A percentile compares a stretch with the other conserved stretches of the same genome.
Evolutionary conservation across 1,139 yeast species (phyloP).

Genomic region (Kluyveromyces sp.): DNA sequence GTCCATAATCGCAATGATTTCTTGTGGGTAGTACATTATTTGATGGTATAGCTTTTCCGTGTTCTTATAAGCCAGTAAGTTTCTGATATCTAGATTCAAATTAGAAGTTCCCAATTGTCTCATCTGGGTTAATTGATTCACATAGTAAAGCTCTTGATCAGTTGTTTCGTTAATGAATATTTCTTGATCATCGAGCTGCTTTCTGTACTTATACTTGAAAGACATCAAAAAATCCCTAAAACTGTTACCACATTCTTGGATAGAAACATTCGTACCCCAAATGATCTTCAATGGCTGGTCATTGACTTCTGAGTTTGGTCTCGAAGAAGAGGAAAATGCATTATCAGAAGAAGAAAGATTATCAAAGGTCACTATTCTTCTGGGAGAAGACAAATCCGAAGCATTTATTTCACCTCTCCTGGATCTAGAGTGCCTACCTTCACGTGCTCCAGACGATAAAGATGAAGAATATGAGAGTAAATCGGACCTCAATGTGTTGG

Average conservation of each 20-base stretch:
- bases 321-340: conserved; percentile 21
- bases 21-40: conserved; percentile 88
- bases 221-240: conserved; percentile 80
- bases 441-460: conserved; percentile 26
- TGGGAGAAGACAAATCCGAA: conserved; percentile 46
- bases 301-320: conserved; percentile 34
- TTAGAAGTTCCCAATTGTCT: conserved; percentile 72
- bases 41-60: conserved; percentile 79
- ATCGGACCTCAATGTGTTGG: conserved; percentile 28
- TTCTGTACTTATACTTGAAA: conserved; percentile 73
- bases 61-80: conserved; percentile 66
- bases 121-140: conserved; percentile 66
- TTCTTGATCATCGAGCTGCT: conserved; percentile 44
- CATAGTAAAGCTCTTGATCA: conserved; percentile 70
- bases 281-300: conserved; percentile 76
- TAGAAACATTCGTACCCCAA: conserved; percentile 98
- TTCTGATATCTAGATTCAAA: conserved; percentile 75
- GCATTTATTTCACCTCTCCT: conserved; percentile 54
- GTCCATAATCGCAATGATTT: conserved; percentile 95
- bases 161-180: conserved; percentile 39
- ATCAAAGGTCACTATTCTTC: conserved; percentile 33
- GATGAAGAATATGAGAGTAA: conserved; percentile 18
- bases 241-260: conserved; percentile 71
- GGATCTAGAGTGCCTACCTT: conserved; percentile 27
- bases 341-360: conserved; percentile 19